A percentile compares a stretch with the other conserved stretches of the same genome.
Evolutionary conservation across 192 early-diverging fungal species (phyloP).

Genomic region (Backusella psychrophila): DNA sequence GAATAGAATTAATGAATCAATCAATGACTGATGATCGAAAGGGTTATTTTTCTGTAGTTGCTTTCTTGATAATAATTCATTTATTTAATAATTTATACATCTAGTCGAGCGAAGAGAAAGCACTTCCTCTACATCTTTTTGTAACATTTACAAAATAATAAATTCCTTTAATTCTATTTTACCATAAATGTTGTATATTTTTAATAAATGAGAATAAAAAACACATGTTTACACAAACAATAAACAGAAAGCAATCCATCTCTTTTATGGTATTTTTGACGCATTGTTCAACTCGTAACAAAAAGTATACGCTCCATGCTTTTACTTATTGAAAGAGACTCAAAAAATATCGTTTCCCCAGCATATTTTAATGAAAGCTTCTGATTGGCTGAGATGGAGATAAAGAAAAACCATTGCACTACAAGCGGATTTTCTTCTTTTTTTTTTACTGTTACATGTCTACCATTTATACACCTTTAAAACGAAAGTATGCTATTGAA

Average conservation of each 20-base stretch:
- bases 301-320: too few species aligned
- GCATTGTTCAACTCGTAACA: neutral
- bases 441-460: neutral
- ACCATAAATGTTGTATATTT: neutral
- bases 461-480: constrained; percentile 24
- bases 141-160: neutral
- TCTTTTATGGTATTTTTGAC: neutral
- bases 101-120: neutral
- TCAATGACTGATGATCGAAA: neutral
- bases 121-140: neutral
- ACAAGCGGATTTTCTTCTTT: neutral
- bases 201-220: neutral
- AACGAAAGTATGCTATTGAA: constrained; percentile 18
- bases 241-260: neutral
- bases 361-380: neutral
- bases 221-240: constrained; percentile 3
- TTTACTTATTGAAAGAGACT: too few species aligned
- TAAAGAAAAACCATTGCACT: too few species aligned
- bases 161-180: neutral
- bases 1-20: neutral
- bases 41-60: neutral
- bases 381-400: neutral
- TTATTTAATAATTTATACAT: neutral
- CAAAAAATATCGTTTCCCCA: too few species aligned
- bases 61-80: neutral